Evolutionary conservation across 192 early-diverging fungal genomes (phyloP).

Genomic region (Haplosporangium gracile): DNA sequence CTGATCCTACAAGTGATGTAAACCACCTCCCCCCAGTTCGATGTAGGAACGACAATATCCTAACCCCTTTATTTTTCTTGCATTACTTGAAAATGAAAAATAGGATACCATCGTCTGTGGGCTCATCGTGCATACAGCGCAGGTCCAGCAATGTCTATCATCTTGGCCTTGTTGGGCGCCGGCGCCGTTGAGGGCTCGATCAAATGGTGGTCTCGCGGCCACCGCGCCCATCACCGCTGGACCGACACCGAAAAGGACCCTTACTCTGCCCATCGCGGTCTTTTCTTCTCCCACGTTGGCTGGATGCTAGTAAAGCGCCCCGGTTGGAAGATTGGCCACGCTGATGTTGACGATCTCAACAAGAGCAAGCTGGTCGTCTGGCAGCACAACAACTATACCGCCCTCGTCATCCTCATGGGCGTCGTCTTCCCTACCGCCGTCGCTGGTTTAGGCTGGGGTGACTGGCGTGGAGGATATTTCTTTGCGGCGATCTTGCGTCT

Average conservation of each 20-base stretch:
- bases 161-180: conserved; percentile 71
- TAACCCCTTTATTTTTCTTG: neutral
- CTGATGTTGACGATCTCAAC: conserved; percentile 84
- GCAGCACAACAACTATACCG: conserved; percentile 82
- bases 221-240: conserved; percentile 88
- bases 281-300: conserved; percentile 84
- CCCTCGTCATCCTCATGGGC: conserved; percentile 76
- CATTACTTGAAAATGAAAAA: conserved; percentile 18
- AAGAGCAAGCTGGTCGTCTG: conserved; percentile 74
- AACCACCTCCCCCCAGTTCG: too few relatives aligned
- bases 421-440: conserved; percentile 84
- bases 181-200: conserved; percentile 85
- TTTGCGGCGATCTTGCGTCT: conserved; percentile 79
- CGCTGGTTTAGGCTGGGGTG: conserved; percentile 84
- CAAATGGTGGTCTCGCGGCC: conserved; percentile 88
- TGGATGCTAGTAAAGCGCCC: conserved; percentile 89
- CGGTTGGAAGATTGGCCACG: conserved; percentile 75
- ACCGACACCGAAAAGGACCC: conserved; percentile 87
- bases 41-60: neutral
- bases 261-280: conserved; percentile 81
- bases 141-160: conserved; percentile 64
- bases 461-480: conserved; percentile 83
- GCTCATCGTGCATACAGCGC: conserved; percentile 81
- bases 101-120: conserved; percentile 87
- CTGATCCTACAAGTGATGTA: too few relatives aligned